These are phyloP conservation scores for Cyberlindnera mrakii DNA, from an alignment of 805 yeast species.

Conservation along the genomic window DNA sequence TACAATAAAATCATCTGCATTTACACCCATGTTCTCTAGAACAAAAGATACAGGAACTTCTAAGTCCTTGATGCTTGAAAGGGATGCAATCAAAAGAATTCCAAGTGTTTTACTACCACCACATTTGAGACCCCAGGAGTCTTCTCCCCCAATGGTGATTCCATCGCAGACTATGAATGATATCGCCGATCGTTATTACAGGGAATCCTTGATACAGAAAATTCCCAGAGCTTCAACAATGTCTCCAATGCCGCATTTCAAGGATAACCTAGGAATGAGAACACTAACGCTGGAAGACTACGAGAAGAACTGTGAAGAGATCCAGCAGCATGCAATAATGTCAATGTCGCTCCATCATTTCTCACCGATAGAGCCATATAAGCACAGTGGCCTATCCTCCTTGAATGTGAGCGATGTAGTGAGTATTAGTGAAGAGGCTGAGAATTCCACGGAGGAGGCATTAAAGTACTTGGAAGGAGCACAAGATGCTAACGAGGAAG, in stretches of 20 bases:
- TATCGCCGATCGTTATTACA: conserved; percentile 6
- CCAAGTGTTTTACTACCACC: conserved; percentile 24
- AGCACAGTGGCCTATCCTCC: too few relatives aligned
- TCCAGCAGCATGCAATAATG: conserved; percentile 5
- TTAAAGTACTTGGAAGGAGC: conserved; percentile 17
- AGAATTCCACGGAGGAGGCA: conserved; percentile 21
- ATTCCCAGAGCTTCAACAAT: conserved; percentile 20
- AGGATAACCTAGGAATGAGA: conserved; percentile 8
- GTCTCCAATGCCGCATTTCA: conserved; percentile 12
- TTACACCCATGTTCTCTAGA: conserved; percentile 12
- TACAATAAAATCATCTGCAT: conserved; percentile 1
- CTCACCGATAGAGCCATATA: too few relatives aligned
- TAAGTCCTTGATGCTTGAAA: conserved; percentile 15
- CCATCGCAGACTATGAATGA: conserved; percentile 5
- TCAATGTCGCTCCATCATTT: background rate
- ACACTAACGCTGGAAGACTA: conserved; percentile 21
- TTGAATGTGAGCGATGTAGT: background rate
- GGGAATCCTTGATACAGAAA: conserved; percentile 11
- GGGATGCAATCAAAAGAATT: conserved; percentile 23
- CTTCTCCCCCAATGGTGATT: background rate
- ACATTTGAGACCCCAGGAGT: conserved; percentile 19
- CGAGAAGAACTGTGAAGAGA: conserved; percentile 9
- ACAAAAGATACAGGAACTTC: background rate
- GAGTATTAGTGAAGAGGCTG: conserved; percentile 1
- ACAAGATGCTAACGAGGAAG: conserved; percentile 4